These are phyloP conservation scores for Afroboletus lepidellus DNA, from an alignment of 1,284 basidiomycete species.

Conservation along the genomic window DNA sequence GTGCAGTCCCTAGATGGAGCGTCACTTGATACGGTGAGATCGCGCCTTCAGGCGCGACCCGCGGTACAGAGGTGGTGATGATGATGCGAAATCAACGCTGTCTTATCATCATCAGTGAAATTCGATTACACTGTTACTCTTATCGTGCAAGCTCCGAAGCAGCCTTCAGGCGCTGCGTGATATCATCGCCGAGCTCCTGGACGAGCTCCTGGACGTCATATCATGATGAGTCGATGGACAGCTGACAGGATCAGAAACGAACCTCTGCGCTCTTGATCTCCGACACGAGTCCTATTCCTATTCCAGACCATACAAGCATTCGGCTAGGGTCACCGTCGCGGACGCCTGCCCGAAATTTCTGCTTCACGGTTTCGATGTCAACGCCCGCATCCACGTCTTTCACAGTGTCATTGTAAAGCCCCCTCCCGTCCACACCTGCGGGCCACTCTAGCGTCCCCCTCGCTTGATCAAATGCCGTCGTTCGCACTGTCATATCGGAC, in stretches of 20 bases:
- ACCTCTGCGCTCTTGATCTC: conserved; percentile 59
- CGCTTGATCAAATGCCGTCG: conserved; percentile 63
- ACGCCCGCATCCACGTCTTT: conserved; percentile 55
- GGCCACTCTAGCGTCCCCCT: conserved; percentile 67
- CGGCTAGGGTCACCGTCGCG: conserved; percentile 46
- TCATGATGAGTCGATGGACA: conserved; percentile 9
- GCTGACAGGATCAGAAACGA: conserved; percentile 19
- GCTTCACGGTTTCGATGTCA: conserved; percentile 43
- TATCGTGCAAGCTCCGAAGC: conserved; percentile 25
- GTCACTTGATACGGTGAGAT: conserved; percentile 26
- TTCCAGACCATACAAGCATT: conserved; percentile 69
- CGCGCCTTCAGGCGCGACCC: not conserved
- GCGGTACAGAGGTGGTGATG: conserved; percentile 4
- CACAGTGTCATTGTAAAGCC: conserved; percentile 46
- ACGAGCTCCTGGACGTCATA: conserved; percentile 45
- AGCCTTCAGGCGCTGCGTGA: conserved; percentile 36
- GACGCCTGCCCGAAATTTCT: conserved; percentile 45
- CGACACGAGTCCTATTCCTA: conserved; percentile 59
- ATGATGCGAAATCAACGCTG: conserved; percentile 1
- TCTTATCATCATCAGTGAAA: conserved; percentile 25
- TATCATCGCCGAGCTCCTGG: conserved; percentile 46
- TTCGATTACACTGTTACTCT: conserved; percentile 18
- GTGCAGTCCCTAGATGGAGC: conserved; percentile 8
- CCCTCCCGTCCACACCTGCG: conserved; percentile 58
- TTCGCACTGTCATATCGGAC: conserved; percentile 53